Base-by-base conservation (phyloP, 805 yeast species). In the Candida orba region DNA sequence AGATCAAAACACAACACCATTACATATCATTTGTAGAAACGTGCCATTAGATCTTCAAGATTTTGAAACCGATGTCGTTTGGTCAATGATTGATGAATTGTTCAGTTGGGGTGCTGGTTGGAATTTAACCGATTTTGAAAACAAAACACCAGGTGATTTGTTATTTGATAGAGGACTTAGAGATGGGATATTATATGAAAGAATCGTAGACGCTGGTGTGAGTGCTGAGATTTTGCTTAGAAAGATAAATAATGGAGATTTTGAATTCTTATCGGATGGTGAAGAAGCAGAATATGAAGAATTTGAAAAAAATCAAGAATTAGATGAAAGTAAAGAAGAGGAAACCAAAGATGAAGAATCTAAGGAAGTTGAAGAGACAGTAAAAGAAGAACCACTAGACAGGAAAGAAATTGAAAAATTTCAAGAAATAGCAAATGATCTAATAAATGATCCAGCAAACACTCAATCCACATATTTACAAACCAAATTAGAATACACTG, bases 51-150 rank as follows among this genome's bases (percentile, higher is more conserved):
- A 76, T 47, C 46, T 63, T 2, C 54, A 64, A 0, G 45, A 46
- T 5, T 69, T 63, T 0, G 84, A 78, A 43, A 68, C 70, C 43
- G 50, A 58, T 1, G 68, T 76, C 1, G 72, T 81, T 1, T 45
- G 65, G 29, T 60, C 64, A 12, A 71, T 90, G 78, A 78, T 87
- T 46, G 76, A 77, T 25, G 72, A 69, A 18, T 62, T 90, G 46
- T 81, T 90, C 51, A 79, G 85, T 56, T 83, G 79, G 59, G 97
- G 97, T 25, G 96, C 95, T 0, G 95, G 95, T 9, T 90, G 97
- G 97, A 81, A 84, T 62, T 70, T 85, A 52, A 67, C 79, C 3
- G 95, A 89, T 59, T 73, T 69, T 46, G 75, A 81, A 42, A 71
- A 78, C 51, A 80, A 81, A 48, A 86, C 96, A 0, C 88, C 96